Percentiles rank a stretch among this genome's conserved stretches.
These are phyloP conservation scores for Dryas integrifolia DNA, from an alignment of 331 rosid genomes.

Conservation along the genomic window DNA sequence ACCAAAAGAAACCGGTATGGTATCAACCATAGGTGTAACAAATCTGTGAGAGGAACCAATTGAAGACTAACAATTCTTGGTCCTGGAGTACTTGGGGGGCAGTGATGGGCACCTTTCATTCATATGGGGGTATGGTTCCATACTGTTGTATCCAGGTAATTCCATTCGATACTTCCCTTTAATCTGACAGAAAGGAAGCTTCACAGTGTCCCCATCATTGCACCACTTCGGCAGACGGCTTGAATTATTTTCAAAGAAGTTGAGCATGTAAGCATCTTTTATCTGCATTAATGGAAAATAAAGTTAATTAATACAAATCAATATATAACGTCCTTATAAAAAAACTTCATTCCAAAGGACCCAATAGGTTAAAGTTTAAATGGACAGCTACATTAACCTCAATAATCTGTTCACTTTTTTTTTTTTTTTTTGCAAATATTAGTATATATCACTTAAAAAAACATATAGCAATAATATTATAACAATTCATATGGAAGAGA, in stretches of 20 bases:
- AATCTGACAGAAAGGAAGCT: conserved; percentile 93
- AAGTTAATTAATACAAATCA: conserved; percentile 4
- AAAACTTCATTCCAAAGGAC: background rate
- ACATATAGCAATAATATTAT: background rate
- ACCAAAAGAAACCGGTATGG: background rate
- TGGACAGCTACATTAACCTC: background rate
- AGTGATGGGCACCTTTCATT: conserved; percentile 93
- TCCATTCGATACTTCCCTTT: conserved; percentile 87
- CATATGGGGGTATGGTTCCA: conserved; percentile 80
- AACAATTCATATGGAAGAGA: background rate
- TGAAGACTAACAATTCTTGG: conserved; percentile 48
- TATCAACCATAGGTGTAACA: background rate
- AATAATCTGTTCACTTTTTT: background rate
- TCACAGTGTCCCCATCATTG: conserved; percentile 65
- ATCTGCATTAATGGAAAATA: conserved; percentile 55
- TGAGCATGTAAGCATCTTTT: conserved; percentile 87
- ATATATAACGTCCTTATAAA: conserved; percentile 9
- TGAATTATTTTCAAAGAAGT: conserved; percentile 71
- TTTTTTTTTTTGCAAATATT: background rate
- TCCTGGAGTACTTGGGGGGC: conserved; percentile 67
- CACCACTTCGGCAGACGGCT: conserved; percentile 93
- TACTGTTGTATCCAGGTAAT: conserved; percentile 68
- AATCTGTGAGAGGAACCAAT: background rate
- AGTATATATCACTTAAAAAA: background rate
- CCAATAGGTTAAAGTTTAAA: background rate